Conservation (phyloP, 2,329 filamentous ascomycete genomes). For the Aaosphaeria pasadenensis region DNA sequence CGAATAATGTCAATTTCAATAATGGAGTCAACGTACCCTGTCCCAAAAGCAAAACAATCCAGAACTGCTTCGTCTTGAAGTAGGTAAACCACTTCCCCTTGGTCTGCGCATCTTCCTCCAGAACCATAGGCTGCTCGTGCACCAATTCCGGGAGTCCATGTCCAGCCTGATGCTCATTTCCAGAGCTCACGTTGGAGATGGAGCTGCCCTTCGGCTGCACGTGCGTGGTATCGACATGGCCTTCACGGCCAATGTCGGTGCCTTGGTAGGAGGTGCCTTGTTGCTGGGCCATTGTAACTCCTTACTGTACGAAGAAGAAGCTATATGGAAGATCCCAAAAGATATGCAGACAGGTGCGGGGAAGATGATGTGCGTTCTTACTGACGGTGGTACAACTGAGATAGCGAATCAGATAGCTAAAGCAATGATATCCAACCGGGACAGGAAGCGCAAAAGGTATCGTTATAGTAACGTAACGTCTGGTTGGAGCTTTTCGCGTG, state of each 20-base stretch:
- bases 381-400: background rate
- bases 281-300: constrained; percentile 9
- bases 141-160: constrained; percentile 8
- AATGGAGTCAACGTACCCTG: constrained; percentile 36
- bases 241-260: background rate
- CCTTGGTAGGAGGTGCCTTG: constrained; percentile 8
- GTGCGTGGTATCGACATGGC: background rate
- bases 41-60: constrained; percentile 75
- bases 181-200: constrained; percentile 17
- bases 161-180: constrained; percentile 19
- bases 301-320: background rate
- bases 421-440: too few species aligned
- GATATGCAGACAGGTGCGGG: background rate
- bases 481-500: constrained; percentile 33
- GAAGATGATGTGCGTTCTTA: background rate
- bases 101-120: constrained; percentile 36
- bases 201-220: constrained; percentile 16
- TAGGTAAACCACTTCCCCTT: constrained; percentile 61
- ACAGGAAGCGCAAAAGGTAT: too few species aligned
- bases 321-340: background rate
- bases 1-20: too few species aligned
- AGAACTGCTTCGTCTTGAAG: constrained; percentile 82
- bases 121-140: constrained; percentile 13
- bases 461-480: background rate
- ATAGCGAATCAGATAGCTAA: background rate